Base-by-base conservation (phyloP, 192 early-diverging fungal genomes). In the Paraglomus brasilianum region DNA sequence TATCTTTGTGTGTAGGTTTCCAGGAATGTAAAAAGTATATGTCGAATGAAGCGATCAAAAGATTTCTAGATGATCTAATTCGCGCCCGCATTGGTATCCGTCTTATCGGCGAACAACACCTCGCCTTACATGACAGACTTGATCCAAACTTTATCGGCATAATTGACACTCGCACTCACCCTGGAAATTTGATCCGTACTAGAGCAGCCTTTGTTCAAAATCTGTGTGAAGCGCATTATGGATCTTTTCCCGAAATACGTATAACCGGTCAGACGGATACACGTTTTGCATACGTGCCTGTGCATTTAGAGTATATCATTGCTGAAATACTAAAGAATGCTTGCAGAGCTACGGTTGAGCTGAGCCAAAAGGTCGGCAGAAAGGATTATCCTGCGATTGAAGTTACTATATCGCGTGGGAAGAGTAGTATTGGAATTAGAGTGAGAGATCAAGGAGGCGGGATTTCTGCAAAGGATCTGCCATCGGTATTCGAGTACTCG, bases 401-500 rank as follows among this genome's bases (percentile, higher is more conserved):
- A 70, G 89, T 98, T 69, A 92, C 93, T 14, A 86, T 98, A 14
- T 84, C 87, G 17, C 84, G 88, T 58, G 89, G 91, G 40, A 71
- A 84, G 1, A 88, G 90, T 44, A 92, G 91, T 47, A 86, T 96
- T 6, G 88, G 86, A 9, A 87, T 98, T 45, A 82, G 96, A 61
- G 86, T 98, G 47, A 78, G 93, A 22, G 96, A 98, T 73, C 89
- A 91, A 68, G 96, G 96, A 43, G 93, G 95, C 24, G 96, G 96
- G 24, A 91, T 98, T 56, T 75, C 90, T 8, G 74, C 83, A 17
- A 77, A 89, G 63, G 90, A 94, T 70, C 74, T 93, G 73, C 79
- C 78, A 38, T 83, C 86, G 17, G 84, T 95, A 2, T 98, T 94
- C 82, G 94, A 98, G 63, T 98, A 96, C 77, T 92, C 89, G 5